Base-by-base conservation (phyloP, 1,139 yeast species). In the Candida tunisiensis region DNA sequence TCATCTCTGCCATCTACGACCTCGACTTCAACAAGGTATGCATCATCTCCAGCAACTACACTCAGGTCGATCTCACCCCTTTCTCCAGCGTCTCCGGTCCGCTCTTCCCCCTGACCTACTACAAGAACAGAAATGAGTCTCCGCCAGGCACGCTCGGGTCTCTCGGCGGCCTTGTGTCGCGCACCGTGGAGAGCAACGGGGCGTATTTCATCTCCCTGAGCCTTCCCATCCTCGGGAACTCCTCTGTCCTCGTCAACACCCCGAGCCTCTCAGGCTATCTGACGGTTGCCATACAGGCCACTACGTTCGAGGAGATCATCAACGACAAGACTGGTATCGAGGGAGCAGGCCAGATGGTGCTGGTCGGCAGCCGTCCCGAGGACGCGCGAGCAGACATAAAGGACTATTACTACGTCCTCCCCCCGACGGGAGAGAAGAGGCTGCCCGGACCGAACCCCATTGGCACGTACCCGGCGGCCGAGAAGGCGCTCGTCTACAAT, bases 241-340 rank as follows among this genome's bases (percentile, higher is more conserved):
- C 74, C 9, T 77, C 93, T 4, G 74, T 80, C 15, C 56, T 79
- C 28, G 51, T 75, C 15, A 53, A 63, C 17, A 54, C 63, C 11
- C 71, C 77, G 3, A 59, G 65, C 12, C 56, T 78, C 4, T 65
- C 74, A 1, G 95, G 94, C 1, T 83, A 70, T 48, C 42, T 82
- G 25, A 64, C 92, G 0, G 65, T 79, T 5, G 53, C 79, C 2
- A 62, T 78, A 38, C 60, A 62, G 34, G 79, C 88, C 0, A 56
- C 57, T 18, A 51, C 65, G 16, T 51, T 79, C 25, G 57, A 57
- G 34, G 37, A 49, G 7, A 67, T 77, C 1, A 56, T 70, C 3
- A 57, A 64, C 34, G 70, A 63, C 31, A 52, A 65, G 2, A 51
- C 66, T 0, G 60, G 62, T 2, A 39, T 60, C 22, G 60, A 49